Conservation (phyloP, 495 filamentous ascomycete species). For the Entonaema liquescens region DNA sequence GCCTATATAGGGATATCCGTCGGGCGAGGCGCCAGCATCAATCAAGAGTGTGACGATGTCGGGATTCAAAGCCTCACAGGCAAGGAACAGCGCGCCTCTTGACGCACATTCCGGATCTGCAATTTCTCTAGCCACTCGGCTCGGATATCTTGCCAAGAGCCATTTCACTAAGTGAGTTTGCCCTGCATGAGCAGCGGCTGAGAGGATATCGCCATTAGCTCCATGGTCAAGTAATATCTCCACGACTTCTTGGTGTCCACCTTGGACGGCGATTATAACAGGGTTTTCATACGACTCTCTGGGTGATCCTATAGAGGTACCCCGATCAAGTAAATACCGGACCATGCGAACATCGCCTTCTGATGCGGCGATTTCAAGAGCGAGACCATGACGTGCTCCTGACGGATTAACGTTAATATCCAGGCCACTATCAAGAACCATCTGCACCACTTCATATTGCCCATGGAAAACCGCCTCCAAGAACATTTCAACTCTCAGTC, state of each 20-base stretch:
- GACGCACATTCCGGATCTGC: too few relatives aligned
- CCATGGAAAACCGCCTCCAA: not conserved
- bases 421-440: not conserved
- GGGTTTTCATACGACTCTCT: not conserved
- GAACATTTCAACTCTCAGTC: not conserved
- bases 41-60: not conserved
- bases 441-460: not conserved
- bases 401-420: not conserved
- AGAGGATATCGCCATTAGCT: not conserved
- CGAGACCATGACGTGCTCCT: not conserved
- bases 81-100: too few relatives aligned
- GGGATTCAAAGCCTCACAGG: too few relatives aligned
- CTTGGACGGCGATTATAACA: not conserved
- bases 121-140: not conserved
- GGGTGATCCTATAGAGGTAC: not conserved
- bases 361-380: not conserved
- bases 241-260: slow-evolving; percentile 1
- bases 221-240: not conserved
- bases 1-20: not conserved
- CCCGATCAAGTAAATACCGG: not conserved
- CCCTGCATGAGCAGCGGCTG: not conserved
- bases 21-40: not conserved
- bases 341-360: not conserved
- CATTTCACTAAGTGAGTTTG: not conserved
- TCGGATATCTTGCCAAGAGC: not conserved